Percentiles rank a stretch among this genome's conserved stretches.
These are phyloP conservation scores for Clavaria fumosa DNA, from an alignment of 768 basidiomycete genomes.

Conservation along the genomic window DNA sequence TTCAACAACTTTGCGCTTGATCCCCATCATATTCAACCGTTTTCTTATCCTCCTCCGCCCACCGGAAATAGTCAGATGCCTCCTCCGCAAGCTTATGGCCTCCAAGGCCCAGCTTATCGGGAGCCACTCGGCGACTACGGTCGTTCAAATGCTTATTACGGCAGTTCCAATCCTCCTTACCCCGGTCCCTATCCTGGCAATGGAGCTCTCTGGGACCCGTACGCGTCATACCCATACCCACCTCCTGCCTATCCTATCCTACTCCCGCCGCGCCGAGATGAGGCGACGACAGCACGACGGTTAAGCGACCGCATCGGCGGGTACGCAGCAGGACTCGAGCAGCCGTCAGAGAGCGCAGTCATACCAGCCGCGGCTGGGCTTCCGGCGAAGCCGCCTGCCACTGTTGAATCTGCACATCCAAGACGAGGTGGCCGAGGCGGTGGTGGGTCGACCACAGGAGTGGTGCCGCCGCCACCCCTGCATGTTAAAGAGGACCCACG, in stretches of 20 bases:
- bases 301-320: conserved; percentile 75
- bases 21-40: conserved; percentile 82
- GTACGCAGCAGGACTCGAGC: conserved; percentile 35
- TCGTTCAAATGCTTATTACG: conserved; percentile 21
- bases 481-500: conserved; percentile 89
- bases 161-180: conserved; percentile 24
- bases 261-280: conserved; percentile 38
- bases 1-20: conserved; percentile 96
- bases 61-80: conserved; percentile 56
- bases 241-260: conserved; percentile 23
- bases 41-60: conserved; percentile 58
- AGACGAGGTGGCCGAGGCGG: conserved; percentile 27
- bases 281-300: conserved; percentile 41
- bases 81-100: conserved; percentile 75
- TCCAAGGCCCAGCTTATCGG: conserved; percentile 43
- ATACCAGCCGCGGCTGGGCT: conserved; percentile 57
- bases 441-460: conserved; percentile 28
- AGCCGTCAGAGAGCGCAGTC: conserved; percentile 19
- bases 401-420: conserved; percentile 34
- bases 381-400: conserved; percentile 60
- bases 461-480: conserved; percentile 67
- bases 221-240: conserved; percentile 27
- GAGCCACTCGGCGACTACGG: conserved; percentile 22
- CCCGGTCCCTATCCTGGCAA: conserved; percentile 27
- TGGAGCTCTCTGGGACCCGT: conserved; percentile 29